Conservation (phyloP, 2,329 filamentous ascomycete species). For the Chrysosporium queenslandicum region DNA sequence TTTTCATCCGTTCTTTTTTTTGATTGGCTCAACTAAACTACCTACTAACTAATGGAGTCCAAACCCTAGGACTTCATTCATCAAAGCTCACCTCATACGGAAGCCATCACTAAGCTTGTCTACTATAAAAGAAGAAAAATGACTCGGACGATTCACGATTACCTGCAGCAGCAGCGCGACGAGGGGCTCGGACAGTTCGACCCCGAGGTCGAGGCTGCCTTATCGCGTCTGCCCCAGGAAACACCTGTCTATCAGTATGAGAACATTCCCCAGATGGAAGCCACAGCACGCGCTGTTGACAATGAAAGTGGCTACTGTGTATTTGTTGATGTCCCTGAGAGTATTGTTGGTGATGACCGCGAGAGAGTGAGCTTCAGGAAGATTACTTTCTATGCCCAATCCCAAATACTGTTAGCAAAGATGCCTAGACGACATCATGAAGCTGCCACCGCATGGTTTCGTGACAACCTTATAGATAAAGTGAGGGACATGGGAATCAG, state of each 20-base stretch:
- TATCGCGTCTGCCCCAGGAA: constrained; percentile 2
- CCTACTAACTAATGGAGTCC: no score
- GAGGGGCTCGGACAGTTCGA: no score
- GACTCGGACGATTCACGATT: no score
- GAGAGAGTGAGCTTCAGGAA: not conserved
- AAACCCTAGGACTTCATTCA: no score
- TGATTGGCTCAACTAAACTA: no score
- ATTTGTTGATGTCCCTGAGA: constrained; percentile 6
- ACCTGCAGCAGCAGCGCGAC: no score
- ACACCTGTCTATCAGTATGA: constrained; percentile 13
- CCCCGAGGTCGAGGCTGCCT: constrained; percentile 8
- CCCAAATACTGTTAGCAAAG: not conserved
- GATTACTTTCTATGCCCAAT: not conserved
- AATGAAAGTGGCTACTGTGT: constrained; percentile 11
- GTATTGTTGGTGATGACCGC: not conserved
- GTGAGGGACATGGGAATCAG: not conserved
- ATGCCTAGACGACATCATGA: constrained; percentile 7
- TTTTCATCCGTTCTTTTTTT: no score
- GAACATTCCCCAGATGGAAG: constrained; percentile 9
- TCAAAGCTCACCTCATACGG: no score
- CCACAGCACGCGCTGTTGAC: constrained; percentile 3
- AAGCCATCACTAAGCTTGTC: no score
- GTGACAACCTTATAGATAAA: not conserved
- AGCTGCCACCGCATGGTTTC: not conserved
- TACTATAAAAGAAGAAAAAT: no score